These are phyloP conservation scores for Davidsoniella virescens DNA, from an alignment of 2,329 filamentous ascomycete species.

Conservation along the genomic window DNA sequence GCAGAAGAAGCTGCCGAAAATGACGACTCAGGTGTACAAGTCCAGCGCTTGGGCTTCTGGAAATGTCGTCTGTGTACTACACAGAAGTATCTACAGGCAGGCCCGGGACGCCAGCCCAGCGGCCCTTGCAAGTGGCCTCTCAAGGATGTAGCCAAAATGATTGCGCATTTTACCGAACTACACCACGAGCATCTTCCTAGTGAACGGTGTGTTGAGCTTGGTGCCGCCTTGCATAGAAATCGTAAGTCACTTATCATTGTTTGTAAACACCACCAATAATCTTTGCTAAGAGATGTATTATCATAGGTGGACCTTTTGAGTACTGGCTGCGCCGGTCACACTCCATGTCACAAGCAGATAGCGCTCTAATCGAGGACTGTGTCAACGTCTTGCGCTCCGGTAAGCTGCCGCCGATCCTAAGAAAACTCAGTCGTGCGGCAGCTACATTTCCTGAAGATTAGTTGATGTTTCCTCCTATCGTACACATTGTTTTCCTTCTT, in stretches of 20 bases:
- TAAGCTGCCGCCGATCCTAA: constrained; percentile 22
- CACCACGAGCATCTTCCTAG: constrained; percentile 27
- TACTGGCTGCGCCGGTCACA: constrained; percentile 31
- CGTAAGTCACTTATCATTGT: constrained; percentile 18
- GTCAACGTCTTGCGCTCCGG: constrained; percentile 23
- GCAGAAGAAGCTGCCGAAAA: constrained; percentile 13
- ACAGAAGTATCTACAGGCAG: constrained; percentile 27
- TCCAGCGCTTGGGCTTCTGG: constrained; percentile 30
- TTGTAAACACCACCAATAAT: background rate
- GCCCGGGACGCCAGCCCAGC: constrained; percentile 25
- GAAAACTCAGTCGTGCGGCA: constrained; percentile 22
- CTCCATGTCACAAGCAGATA: constrained; percentile 22
- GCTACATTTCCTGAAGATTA: constrained; percentile 19
- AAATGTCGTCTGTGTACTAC: constrained; percentile 29
- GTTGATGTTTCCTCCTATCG: background rate
- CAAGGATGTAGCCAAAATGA: constrained; percentile 30
- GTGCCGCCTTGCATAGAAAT: constrained; percentile 26
- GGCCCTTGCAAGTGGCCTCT: constrained; percentile 31
- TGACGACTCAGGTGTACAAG: constrained; percentile 13
- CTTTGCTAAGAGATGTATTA: constrained; percentile 2
- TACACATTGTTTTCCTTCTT: background rate
- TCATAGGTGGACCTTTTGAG: constrained; percentile 27
- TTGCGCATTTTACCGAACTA: constrained; percentile 31
- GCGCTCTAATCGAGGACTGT: constrained; percentile 22
- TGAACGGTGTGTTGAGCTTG: constrained; percentile 28